Evolutionary conservation across 768 basidiomycete genomes (phyloP).

Genomic region (Coprinopsis sp.): DNA sequence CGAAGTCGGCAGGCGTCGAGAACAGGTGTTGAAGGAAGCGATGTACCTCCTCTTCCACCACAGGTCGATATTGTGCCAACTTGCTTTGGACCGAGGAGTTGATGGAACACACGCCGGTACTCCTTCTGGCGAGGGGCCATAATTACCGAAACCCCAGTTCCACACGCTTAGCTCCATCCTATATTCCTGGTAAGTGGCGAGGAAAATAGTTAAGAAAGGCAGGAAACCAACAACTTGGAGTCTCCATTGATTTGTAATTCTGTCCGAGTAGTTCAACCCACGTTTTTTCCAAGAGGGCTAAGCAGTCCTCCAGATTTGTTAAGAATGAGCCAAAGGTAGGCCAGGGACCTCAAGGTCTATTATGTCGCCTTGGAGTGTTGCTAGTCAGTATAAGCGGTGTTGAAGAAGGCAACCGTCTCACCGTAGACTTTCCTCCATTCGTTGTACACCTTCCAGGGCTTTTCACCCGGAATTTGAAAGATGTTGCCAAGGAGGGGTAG

Average conservation of each 20-base stretch:
- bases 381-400: neutral
- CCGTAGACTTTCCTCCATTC: slow-evolving; percentile 41
- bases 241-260: no score
- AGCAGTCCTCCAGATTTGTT: neutral
- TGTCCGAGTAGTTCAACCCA: neutral
- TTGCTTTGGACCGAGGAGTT: slow-evolving; percentile 33
- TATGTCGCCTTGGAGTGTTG: neutral
- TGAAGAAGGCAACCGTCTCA: slow-evolving; percentile 5
- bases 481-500: slow-evolving; percentile 42
- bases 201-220: neutral
- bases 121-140: slow-evolving; percentile 30
- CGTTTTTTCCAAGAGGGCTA: neutral
- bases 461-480: slow-evolving; percentile 35
- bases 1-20: slow-evolving; percentile 18
- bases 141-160: slow-evolving; percentile 39
- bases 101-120: slow-evolving; percentile 42
- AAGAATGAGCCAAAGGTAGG: neutral
- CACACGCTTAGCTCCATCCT: slow-evolving; percentile 29
- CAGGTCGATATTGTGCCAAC: slow-evolving; percentile 31
- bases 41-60: slow-evolving; percentile 35
- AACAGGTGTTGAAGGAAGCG: slow-evolving; percentile 35
- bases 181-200: neutral
- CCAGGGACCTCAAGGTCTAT: neutral
- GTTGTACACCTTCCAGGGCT: slow-evolving; percentile 38
- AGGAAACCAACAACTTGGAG: no score